Evolutionary conservation across 768 basidiomycete genomes (phyloP).

Genomic region (Lactarius trivialis): DNA sequence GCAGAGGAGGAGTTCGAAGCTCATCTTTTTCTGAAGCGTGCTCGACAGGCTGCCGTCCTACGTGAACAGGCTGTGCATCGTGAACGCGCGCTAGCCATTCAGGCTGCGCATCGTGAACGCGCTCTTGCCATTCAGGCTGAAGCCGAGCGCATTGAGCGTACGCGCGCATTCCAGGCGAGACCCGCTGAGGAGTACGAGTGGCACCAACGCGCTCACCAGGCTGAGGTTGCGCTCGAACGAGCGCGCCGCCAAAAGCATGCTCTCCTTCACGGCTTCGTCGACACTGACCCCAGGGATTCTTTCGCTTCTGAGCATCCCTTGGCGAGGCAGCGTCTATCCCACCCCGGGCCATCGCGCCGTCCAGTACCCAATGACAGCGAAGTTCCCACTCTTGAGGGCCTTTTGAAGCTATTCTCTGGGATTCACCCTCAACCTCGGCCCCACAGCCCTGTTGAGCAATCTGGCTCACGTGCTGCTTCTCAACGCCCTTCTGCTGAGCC

Average conservation of each 20-base stretch:
- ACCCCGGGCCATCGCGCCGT: too few species aligned
- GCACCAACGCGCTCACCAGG: not conserved
- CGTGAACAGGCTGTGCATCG: conserved; percentile 5
- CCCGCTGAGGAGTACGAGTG: not conserved
- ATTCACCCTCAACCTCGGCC: not conserved
- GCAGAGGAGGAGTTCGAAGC: conserved; percentile 20
- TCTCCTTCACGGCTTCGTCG: not conserved
- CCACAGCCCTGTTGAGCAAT: too few species aligned
- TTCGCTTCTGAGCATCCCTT: not conserved
- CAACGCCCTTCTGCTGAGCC: not conserved
- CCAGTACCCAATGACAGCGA: not conserved
- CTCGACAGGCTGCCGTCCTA: not conserved
- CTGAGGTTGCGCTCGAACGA: not conserved
- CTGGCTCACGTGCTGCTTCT: not conserved
- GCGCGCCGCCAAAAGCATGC: not conserved
- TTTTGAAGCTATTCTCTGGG: not conserved
- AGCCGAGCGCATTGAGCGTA: not conserved
- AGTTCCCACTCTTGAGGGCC: not conserved
- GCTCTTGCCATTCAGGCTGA: too few species aligned
- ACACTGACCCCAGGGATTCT: not conserved
- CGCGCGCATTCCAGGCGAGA: not conserved
- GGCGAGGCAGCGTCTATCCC: not conserved
- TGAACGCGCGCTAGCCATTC: not conserved
- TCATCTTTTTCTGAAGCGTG: not conserved
- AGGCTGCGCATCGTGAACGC: too few species aligned